phyloP scores from a whole-genome alignment of 2,329 filamentous ascomycete species.

The Colletotrichum cuscutae region DNA sequence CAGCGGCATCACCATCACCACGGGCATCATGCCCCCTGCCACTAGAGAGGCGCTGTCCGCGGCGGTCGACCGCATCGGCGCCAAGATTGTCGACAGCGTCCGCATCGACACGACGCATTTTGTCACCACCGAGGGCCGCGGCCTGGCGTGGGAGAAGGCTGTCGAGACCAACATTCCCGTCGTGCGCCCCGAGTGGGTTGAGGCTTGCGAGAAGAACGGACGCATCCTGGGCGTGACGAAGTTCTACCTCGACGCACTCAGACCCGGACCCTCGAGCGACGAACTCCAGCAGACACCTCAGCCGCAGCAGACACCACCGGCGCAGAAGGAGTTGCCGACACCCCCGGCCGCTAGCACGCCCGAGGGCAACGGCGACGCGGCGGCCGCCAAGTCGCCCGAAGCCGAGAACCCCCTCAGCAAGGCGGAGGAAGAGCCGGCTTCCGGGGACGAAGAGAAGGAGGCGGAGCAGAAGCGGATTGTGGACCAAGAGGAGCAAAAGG shows the following conservation, averaged over 20 bases:
- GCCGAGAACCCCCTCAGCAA: constrained; percentile 35
- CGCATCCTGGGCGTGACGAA: constrained; percentile 93
- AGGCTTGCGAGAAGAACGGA: constrained; percentile 93
- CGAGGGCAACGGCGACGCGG: constrained; percentile 41
- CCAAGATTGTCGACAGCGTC: constrained; percentile 88
- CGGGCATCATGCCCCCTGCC: constrained; percentile 82
- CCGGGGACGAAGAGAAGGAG: constrained; percentile 43
- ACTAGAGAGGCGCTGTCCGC: constrained; percentile 77
- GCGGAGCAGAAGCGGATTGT: constrained; percentile 50
- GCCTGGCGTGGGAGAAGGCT: constrained; percentile 93
- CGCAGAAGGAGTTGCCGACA: constrained; percentile 48
- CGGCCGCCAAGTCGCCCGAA: constrained; percentile 26
- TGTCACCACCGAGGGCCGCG: constrained; percentile 92
- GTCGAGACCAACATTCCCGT: constrained; percentile 98
- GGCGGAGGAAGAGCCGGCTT: constrained; percentile 41
- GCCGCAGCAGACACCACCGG: constrained; percentile 33
- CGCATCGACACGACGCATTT: constrained; percentile 99
- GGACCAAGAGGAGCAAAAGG: constrained; percentile 63
- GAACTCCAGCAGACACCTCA: constrained; percentile 41
- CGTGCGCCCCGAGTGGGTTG: constrained; percentile 95
- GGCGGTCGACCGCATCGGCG: constrained; percentile 89
- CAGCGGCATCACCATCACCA: constrained; percentile 93
- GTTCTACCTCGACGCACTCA: constrained; percentile 89
- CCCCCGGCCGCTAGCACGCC: constrained; percentile 37
- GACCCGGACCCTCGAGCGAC: constrained; percentile 54